Base-by-base conservation (phyloP, 352 stramenopile genomes). In the Nothophytophthora sp. region DNA sequence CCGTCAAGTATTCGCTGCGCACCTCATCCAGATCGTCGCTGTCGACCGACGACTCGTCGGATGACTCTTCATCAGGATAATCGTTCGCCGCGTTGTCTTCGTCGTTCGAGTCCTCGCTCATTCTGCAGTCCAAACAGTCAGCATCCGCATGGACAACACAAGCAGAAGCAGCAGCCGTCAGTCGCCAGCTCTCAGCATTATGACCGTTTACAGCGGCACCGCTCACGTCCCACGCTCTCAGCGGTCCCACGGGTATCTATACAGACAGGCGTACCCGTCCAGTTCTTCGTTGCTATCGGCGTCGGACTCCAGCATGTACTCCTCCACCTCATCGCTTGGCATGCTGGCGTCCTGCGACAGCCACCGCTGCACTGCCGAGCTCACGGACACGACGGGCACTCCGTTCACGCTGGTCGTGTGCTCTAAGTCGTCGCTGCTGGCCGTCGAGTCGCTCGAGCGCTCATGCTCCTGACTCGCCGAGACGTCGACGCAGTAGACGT, bases 401-500 rank as follows among this genome's bases (percentile, higher is more conserved):
- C 51, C 42, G 41, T 58, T 58, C 9, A 63, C 50, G 23, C 45
- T 66, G 8, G 40, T 56, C 28, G 67, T n/a, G n/a, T n/a, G 45
- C 22, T 66, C 52, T 0, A 60, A 29, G 16, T 37, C 57, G 27
- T 60, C 47, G 12, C n/a, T n/a, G n/a, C n/a, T 60, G n/a, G 34
- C 44, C 4, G 16, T 30, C 13, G 12, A 36, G 10, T 66, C 60
- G n/a, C 46, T 16, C 5, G 38, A 29, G 24, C 13, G 62, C 5
- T 61, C 33, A 48, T 60, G 56, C 18, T 61, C 33, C 24, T 76
- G 55, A 39, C 66, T 88, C 5, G 75, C 63, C 3, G 70, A 69
- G 22, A 86, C 65, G 24, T 94, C 84, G 35, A 94, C 72, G 38
- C 84, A 92, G 67, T 94, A 94, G 15, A 94, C 77, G 38, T 94